A percentile compares a stretch with the other conserved stretches of the same genome.
Evolutionary conservation across 805 yeast genomes (phyloP).

Genomic region (Candida corydali): DNA sequence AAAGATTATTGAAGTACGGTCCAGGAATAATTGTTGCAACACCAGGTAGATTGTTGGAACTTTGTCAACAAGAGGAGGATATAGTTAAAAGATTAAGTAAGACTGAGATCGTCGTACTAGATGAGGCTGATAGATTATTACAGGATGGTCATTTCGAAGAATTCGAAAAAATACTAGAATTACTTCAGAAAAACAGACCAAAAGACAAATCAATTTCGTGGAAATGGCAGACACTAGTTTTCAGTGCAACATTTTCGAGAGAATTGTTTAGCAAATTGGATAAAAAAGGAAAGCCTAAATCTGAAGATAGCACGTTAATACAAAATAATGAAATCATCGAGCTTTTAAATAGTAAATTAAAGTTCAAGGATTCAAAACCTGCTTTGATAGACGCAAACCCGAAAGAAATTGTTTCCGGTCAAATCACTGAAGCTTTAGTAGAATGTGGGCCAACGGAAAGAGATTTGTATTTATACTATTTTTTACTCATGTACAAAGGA

Average conservation of each 20-base stretch:
- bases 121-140: conserved; percentile 92
- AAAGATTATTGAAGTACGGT: conserved; percentile 65
- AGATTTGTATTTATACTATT: conserved; percentile 86
- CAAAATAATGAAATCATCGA: conserved; percentile 59
- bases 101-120: conserved; percentile 61
- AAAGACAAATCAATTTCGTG: conserved; percentile 29
- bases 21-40: conserved; percentile 89
- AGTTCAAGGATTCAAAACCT: conserved; percentile 67
- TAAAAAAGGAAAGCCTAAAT: conserved; percentile 22
- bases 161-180: conserved; percentile 69
- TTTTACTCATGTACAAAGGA: conserved; percentile 81
- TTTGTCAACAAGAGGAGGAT: conserved; percentile 59
- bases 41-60: conserved; percentile 88
- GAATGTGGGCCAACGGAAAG: conserved; percentile 90
- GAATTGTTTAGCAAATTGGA: conserved; percentile 76
- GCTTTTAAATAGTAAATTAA: conserved; percentile 63
- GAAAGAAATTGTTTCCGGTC: conserved; percentile 67
- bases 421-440: conserved; percentile 77
- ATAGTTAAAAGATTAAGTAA: conserved; percentile 38
- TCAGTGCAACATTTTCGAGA: conserved; percentile 88
- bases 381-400: conserved; percentile 82
- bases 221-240: conserved; percentile 82
- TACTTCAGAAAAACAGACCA: conserved; percentile 51
- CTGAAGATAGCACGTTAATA: conserved; percentile 29
- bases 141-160: conserved; percentile 98